Base-by-base conservation (phyloP, 2,329 filamentous ascomycete species). In the Amauroascus verrucosus region DNA sequence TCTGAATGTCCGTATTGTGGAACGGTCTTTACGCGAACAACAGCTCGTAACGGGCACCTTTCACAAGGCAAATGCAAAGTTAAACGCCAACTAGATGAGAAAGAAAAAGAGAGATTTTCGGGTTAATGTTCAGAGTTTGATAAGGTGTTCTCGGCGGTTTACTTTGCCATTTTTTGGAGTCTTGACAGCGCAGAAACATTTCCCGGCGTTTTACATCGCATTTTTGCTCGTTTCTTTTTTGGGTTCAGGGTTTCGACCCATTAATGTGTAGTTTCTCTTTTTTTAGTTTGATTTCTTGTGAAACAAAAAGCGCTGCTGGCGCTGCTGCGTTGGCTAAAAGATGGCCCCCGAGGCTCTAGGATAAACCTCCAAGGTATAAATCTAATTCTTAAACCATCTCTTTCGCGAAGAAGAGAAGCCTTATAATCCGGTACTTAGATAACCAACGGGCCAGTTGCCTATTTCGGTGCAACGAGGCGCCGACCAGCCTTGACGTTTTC, bases 31-130 rank as follows among this genome's bases (percentile, higher is more conserved):
- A 96, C 91, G 11, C 78, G 91, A 61, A 95, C 90, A 5, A 83
- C 79, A 20, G 91, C 91, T 43, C 80, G 89, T 57, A 96, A 96
- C 65, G 90, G 90, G 11, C 91, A 97, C 66, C 76, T 83, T 65
- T 75, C 76, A 22, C 88, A 95, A 70, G 89, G 95, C 65, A 96
- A 96, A 72, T 97, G 90, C 75, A 96, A 95, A 75, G 83, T 56
- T 14, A 58, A 55, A 37, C 50, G 54, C 2, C 49, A 56, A 28
- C 32, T 53, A 32, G 46, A 54, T n/a, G 48, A 44, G 22, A 28
- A 46, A n/a, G 20, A 46, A 14, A 24, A n/a, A 35, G 9, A 7
- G 7, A 22, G 20, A 28, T 3, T 41, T 38, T 37, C 41, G 8
- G 3, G 26, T n/a, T 52, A 20, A 52, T 16, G n/a, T n/a, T n/a